Base-by-base conservation (phyloP, 352 stramenopile genomes). In the Bremia lactucae region DNA sequence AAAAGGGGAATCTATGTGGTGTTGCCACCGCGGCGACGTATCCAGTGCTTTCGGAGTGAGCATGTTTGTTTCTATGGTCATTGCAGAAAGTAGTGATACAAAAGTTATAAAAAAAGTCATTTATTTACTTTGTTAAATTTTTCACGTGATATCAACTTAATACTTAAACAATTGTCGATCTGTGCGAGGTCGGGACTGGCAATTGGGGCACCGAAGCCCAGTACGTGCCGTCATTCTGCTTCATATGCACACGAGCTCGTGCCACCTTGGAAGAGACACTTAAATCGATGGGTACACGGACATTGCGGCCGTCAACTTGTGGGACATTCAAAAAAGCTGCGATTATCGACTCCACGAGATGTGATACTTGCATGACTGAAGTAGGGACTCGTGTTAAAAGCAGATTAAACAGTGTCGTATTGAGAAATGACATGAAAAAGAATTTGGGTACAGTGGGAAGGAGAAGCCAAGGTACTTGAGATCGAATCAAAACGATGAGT, bases 1-100 rank as follows among this genome's bases (percentile, higher is more conserved):
- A 94, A 54, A 90, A 93, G 45, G 59, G 93, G 45, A 98, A 98
- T 45, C 83, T 96, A 4, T 98, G 95, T 55, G 94, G 95, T 14
- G 91, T 98, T 33, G 79, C 95, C 31, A 97, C 81, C 0, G 64
- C 73, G 13, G 76, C 86, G 0, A 89, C 68, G 9, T 96, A 94
- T 50, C 81, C 82, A 9, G 49, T 90, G 31, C 60, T 95, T 37
- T 67, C 48, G 19, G 58, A 77, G 20, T 62, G 36, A 57, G 26
- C n/a, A n/a, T n/a, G n/a, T n/a, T n/a, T n/a, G n/a, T n/a, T n/a
- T n/a, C n/a, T n/a, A n/a, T n/a, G n/a, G n/a, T n/a, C n/a, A n/a
- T n/a, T n/a, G n/a, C n/a, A n/a, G n/a, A n/a, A n/a, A n/a, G n/a
- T n/a, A n/a, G n/a, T n/a, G n/a, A n/a, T n/a, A n/a, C n/a, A n/a